These are phyloP conservation scores for Ormosia emarginata DNA, from an alignment of 306 rosid species.

Conservation along the genomic window DNA sequence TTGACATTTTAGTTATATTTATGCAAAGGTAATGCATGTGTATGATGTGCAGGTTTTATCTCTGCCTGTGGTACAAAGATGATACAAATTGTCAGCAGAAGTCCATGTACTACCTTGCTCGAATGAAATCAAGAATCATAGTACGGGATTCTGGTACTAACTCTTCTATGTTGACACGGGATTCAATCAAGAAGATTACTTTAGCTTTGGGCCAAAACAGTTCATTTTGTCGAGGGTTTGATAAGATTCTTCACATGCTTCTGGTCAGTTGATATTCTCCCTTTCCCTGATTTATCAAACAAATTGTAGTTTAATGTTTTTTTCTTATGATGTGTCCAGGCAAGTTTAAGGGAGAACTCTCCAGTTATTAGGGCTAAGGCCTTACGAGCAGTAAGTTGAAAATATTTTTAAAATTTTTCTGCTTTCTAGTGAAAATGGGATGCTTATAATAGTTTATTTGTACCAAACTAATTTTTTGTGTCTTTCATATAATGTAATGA, in stretches of 20 bases:
- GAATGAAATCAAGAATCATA: slow-evolving; percentile 84
- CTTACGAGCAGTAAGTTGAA: slow-evolving; percentile 74
- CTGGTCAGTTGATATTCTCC: slow-evolving; percentile 64
- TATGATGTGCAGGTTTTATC: slow-evolving; percentile 75
- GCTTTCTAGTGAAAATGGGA: slow-evolving; percentile 20
- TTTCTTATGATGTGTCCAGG: slow-evolving; percentile 47
- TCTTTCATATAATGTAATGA: slow-evolving; percentile 29
- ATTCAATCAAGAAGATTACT: slow-evolving; percentile 73
- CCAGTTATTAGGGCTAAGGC: slow-evolving; percentile 95
- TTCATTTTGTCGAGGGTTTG: slow-evolving; percentile 94
- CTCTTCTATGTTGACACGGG: slow-evolving; percentile 69
- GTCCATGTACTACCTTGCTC: slow-evolving; percentile 56
- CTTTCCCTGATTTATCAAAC: slow-evolving; percentile 14
- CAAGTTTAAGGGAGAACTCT: slow-evolving; percentile 84
- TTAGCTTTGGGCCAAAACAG: slow-evolving; percentile 80
- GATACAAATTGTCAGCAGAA: slow-evolving; percentile 77
- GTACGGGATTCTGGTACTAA: slow-evolving; percentile 71
- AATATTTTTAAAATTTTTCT: neutral
- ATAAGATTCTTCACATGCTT: slow-evolving; percentile 82
- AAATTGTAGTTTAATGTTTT: slow-evolving; percentile 1
- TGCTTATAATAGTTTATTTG: slow-evolving; percentile 1
- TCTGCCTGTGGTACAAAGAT: slow-evolving; percentile 92
- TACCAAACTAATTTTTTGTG: neutral
- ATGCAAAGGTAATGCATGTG: slow-evolving; percentile 29
- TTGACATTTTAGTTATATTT: slow-evolving; percentile 16